Percentiles rank a stretch among this genome's conserved stretches.
Conservation (phyloP, 2,329 filamentous ascomycete genomes). For the Epichloe festucae region DNA sequence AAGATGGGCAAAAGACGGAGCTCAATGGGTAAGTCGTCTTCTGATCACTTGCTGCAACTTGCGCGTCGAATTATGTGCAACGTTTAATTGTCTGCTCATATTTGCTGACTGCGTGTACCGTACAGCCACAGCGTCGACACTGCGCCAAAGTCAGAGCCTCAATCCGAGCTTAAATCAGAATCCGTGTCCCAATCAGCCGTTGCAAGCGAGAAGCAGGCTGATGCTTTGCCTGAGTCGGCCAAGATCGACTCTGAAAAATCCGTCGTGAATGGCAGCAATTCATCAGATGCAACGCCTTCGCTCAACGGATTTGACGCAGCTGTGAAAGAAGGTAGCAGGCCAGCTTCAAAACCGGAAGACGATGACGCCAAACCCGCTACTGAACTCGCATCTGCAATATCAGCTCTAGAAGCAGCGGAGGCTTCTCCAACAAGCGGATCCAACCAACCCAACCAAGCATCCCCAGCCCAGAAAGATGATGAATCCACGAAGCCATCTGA, state of each 20-base stretch:
- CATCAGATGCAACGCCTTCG: neutral
- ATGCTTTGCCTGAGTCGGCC: neutral
- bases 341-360: neutral
- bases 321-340: neutral
- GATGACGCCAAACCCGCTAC: neutral
- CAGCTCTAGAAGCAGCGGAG: neutral
- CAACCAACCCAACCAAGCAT: neutral
- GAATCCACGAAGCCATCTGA: neutral
- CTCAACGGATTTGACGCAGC: slow-evolving; percentile 3
- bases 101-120: neutral
- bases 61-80: neutral
- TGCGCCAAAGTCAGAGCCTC: slow-evolving; percentile 7
- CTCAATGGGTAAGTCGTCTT: slow-evolving; percentile 24
- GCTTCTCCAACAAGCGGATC: neutral
- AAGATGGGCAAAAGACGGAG: slow-evolving; percentile 20
- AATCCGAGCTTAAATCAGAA: slow-evolving; percentile 5
- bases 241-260: slow-evolving; percentile 6
- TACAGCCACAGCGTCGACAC: slow-evolving; percentile 1
- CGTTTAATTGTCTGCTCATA: neutral
- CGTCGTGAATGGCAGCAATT: slow-evolving; percentile 9
- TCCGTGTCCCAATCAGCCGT: slow-evolving; percentile 1
- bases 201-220: neutral
- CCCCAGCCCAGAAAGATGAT: neutral
- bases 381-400: neutral
- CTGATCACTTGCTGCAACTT: slow-evolving; percentile 1